These are phyloP conservation scores for Tausonia pullulans DNA, from an alignment of 1,284 basidiomycete genomes.

Conservation along the genomic window DNA sequence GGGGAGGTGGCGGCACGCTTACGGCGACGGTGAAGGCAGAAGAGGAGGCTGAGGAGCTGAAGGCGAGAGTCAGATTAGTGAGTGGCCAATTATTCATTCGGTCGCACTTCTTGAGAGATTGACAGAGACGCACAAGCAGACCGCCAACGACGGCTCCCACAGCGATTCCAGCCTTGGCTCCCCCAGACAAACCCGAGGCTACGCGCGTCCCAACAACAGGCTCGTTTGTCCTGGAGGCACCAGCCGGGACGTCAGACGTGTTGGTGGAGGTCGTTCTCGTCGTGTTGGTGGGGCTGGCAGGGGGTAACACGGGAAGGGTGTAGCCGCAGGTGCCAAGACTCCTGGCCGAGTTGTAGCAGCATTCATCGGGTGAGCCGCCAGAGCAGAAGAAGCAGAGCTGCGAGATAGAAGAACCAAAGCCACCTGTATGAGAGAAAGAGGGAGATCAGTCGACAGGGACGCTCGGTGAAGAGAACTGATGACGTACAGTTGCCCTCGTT, in stretches of 20 bases:
- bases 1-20: background rate
- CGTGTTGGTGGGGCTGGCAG: conserved; percentile 18
- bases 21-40: conserved; percentile 23
- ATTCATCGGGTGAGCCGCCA: conserved; percentile 22
- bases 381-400: conserved; percentile 36
- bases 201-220: no score
- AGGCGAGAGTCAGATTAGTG: background rate
- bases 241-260: background rate
- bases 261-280: conserved; percentile 14
- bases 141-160: conserved; percentile 30
- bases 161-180: conserved; percentile 30
- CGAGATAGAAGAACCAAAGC: conserved; percentile 31
- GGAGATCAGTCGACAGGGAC: background rate
- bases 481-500: conserved; percentile 36
- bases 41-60: conserved; percentile 25
- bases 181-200: conserved; percentile 22
- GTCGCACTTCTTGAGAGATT: background rate
- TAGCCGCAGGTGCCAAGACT: conserved; percentile 26
- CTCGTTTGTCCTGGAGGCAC: background rate
- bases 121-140: conserved; percentile 23
- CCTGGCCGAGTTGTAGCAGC: conserved; percentile 28
- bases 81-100: background rate
- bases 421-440: conserved; percentile 17
- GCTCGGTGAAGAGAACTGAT: no score
- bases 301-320: conserved; percentile 19